A percentile compares a stretch with the other conserved stretches of the same genome.
phyloP scores from a whole-genome alignment of 208 protist species.

The Crithidia bombi region DNA sequence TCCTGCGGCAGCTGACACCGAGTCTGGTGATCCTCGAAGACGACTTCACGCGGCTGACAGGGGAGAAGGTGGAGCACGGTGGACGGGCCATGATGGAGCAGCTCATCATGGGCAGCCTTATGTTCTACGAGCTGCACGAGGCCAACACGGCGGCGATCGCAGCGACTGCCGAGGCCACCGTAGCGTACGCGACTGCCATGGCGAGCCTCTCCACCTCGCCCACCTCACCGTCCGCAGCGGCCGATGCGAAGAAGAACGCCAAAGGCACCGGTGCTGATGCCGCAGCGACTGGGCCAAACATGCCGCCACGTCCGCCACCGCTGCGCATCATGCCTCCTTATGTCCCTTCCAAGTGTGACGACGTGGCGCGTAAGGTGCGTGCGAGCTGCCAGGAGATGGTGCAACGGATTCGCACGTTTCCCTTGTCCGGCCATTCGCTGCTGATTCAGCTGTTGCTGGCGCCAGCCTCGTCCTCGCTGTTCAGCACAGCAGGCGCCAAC shows the following conservation, averaged over 20 bases:
- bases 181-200: conserved; percentile 28
- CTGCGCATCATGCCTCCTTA: conserved; percentile 29
- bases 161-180: conserved; percentile 20
- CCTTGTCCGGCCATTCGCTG: conserved; percentile 52
- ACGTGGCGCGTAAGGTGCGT: conserved; percentile 65
- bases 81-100: conserved; percentile 74
- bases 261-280: background rate
- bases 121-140: conserved; percentile 29
- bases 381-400: conserved; percentile 52
- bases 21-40: conserved; percentile 72
- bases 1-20: conserved; percentile 68
- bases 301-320: conserved; percentile 27
- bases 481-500: conserved; percentile 19
- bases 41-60: conserved; percentile 68
- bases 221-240: background rate
- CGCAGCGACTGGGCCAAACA: background rate
- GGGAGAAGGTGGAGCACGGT: conserved; percentile 48
- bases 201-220: conserved; percentile 6
- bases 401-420: conserved; percentile 41
- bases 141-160: conserved; percentile 21
- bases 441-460: conserved; percentile 73
- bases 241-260: conserved; percentile 1
- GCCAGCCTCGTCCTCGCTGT: conserved; percentile 68
- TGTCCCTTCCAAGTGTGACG: conserved; percentile 46
- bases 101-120: conserved; percentile 55